Conservation (phyloP, 2,329 filamentous ascomycete genomes). For the Trichoderma hamatum region DNA sequence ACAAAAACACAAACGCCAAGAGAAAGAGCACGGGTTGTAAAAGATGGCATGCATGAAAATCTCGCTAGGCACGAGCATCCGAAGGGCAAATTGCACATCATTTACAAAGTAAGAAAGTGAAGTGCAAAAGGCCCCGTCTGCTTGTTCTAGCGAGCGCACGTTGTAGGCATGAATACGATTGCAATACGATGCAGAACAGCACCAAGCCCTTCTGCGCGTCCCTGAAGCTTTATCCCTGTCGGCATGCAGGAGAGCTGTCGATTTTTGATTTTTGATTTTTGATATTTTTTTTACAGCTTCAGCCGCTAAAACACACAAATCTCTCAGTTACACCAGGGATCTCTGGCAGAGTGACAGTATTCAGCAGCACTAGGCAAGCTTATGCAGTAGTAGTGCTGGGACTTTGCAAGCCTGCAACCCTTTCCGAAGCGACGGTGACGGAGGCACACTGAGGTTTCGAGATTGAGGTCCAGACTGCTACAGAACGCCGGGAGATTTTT, state of each 20-base stretch:
- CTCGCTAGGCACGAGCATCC: background rate
- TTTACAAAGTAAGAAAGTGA: background rate
- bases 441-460: background rate
- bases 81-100: background rate
- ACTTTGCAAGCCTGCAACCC: background rate
- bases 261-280: background rate
- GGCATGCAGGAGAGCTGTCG: conserved; percentile 14
- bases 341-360: background rate
- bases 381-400: conserved; percentile 2
- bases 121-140: background rate
- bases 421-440: conserved; percentile 7
- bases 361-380: background rate
- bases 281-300: background rate
- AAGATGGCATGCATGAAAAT: background rate
- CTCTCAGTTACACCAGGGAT: conserved; percentile 8
- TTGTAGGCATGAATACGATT: background rate
- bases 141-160: background rate
- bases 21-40: background rate
- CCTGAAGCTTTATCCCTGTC: conserved; percentile 6
- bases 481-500: background rate
- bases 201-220: background rate
- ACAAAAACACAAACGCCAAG: background rate
- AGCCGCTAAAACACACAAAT: background rate
- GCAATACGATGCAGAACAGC: background rate
- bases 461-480: conserved; percentile 12